Conservation (phyloP, 139 green algal species). For the Ostreobium quekettii region DNA sequence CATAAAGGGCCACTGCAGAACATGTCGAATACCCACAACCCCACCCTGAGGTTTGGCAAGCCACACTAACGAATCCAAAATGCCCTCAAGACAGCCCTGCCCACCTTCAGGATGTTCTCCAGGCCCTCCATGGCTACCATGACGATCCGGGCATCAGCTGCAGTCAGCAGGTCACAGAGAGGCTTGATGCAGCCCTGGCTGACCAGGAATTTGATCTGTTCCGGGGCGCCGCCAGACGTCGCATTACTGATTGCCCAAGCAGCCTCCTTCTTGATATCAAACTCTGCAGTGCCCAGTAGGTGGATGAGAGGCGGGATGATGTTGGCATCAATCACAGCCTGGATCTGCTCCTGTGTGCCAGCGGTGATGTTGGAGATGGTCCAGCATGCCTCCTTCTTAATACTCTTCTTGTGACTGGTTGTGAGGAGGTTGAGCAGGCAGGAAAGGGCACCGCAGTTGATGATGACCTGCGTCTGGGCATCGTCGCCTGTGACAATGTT, state of each 20-base stretch:
- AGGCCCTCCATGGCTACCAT: conserved; percentile 95
- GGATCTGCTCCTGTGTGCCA: conserved; percentile 95
- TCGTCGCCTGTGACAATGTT: conserved; percentile 99
- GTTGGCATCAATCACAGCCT: conserved; percentile 79
- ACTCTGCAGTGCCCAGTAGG: conserved; percentile 83
- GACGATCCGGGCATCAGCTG: conserved; percentile 85
- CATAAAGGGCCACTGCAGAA: too few relatives aligned
- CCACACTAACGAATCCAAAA: too few relatives aligned
- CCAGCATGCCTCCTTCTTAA: conserved; percentile 99
- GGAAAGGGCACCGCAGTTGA: conserved; percentile 89
- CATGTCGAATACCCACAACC: too few relatives aligned
- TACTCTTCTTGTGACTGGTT: conserved; percentile 94
- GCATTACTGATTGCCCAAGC: conserved; percentile 99
- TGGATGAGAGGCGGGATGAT: conserved; percentile 85
- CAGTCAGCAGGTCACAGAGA: conserved; percentile 91
- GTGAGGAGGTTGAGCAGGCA: conserved; percentile 86
- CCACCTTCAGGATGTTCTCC: conserved; percentile 98
- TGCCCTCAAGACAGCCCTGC: too few relatives aligned
- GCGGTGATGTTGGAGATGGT: conserved; percentile 99
- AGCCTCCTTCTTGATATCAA: conserved; percentile 99
- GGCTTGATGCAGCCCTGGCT: conserved; percentile 81
- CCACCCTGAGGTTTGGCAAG: too few relatives aligned
- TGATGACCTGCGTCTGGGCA: conserved; percentile 93
- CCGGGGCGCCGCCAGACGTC: conserved; percentile 79
- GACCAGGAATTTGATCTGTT: conserved; percentile 80